These are phyloP conservation scores for Emergomyces orientalis DNA, from an alignment of 2,329 filamentous ascomycete genomes.

Conservation along the genomic window DNA sequence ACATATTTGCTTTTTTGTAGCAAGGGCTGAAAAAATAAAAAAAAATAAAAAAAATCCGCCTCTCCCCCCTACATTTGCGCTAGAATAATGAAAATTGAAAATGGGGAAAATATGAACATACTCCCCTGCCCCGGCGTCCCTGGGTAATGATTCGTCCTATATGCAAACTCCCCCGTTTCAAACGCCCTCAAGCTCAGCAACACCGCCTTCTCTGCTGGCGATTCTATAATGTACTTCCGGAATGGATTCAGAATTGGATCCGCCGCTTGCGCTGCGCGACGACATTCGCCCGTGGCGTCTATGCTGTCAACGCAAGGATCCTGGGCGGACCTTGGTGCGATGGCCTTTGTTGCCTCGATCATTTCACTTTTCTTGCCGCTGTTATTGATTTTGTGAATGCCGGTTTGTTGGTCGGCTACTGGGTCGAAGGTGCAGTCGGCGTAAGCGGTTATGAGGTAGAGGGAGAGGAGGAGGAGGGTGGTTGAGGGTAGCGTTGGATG, in stretches of 20 bases:
- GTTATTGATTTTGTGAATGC: background rate
- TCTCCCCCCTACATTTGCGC: no score
- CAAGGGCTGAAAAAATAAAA: background rate
- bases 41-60: no score
- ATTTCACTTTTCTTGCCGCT: background rate
- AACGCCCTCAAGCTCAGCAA: constrained; percentile 61
- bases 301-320: constrained; percentile 41
- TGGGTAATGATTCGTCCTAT: constrained; percentile 57
- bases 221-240: constrained; percentile 46
- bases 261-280: constrained; percentile 54
- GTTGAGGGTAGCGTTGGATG: background rate
- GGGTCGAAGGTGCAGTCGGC: background rate
- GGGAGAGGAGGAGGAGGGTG: background rate
- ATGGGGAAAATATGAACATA: no score
- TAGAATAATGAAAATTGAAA: no score
- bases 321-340: constrained; percentile 47
- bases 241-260: constrained; percentile 50
- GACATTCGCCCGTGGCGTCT: constrained; percentile 49
- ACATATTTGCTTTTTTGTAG: no score
- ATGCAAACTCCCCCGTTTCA: constrained; percentile 61
- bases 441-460: background rate
- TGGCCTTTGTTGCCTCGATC: constrained; percentile 21
- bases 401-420: background rate
- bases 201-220: constrained; percentile 55
- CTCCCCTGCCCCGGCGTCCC: constrained; percentile 44